Evolutionary conservation across 2,329 filamentous ascomycete genomes (phyloP).

Genomic region (Tolypocladium inflatum): DNA sequence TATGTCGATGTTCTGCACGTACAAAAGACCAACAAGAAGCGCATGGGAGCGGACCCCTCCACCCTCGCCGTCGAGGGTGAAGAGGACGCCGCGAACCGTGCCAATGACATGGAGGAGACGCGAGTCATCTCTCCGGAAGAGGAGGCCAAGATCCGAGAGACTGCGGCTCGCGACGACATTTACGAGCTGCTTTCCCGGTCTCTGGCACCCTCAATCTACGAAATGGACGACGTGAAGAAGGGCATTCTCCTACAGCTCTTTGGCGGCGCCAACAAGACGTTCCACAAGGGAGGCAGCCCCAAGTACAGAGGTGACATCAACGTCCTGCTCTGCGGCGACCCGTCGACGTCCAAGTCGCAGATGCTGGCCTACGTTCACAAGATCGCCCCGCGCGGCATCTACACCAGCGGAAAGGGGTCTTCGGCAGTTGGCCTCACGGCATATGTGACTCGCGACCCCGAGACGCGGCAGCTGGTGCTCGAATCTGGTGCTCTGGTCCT

Average conservation of each 20-base stretch:
- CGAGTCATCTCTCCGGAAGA: conserved; percentile 80
- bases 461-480: conserved; percentile 69
- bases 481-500: conserved; percentile 72
- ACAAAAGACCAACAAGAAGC: conserved; percentile 92
- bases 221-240: conserved; percentile 98
- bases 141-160: conserved; percentile 77
- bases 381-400: conserved; percentile 82
- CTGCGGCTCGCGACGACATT: conserved; percentile 71
- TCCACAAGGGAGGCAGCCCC: conserved; percentile 90
- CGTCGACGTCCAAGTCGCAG: conserved; percentile 94
- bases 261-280: conserved; percentile 95
- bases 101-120: conserved; percentile 72
- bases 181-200: conserved; percentile 90
- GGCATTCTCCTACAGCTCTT: conserved; percentile 94
- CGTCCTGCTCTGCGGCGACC: conserved; percentile 90
- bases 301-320: conserved; percentile 98
- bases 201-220: conserved; percentile 88
- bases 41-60: conserved; percentile 81
- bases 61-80: conserved; percentile 78
- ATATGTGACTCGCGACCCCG: conserved; percentile 71
- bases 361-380: conserved; percentile 92
- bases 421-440: conserved; percentile 75
- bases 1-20: conserved; percentile 94
- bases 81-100: conserved; percentile 51
- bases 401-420: conserved; percentile 73